Base-by-base conservation (phyloP, 768 basidiomycete species). In the Xerocomus brunneocitrinus region DNA sequence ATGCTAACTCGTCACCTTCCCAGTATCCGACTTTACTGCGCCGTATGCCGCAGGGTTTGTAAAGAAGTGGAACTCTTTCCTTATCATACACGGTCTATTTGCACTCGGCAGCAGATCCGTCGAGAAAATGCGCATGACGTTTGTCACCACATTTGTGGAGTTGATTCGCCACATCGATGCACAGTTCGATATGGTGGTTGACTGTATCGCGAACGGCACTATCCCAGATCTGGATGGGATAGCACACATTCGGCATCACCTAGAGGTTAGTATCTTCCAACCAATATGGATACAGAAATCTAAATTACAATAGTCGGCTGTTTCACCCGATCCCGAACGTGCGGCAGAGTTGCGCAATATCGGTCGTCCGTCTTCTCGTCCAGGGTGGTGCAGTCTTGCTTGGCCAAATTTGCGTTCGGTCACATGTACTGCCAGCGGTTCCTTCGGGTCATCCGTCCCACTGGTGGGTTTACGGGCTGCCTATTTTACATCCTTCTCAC, bases 351-450 rank as follows among this genome's bases (percentile, higher is more conserved):
- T 61, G 22, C 56, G 57, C 28, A n/a, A 6, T 39, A 43, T 61
- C 16, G 59, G 59, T 24, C 55, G 50, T 8, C 51, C 56, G n/a
- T 53, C 55, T 22, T 58, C 55, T 30, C 49, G 25, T 24, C 39
- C 60, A 13, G 52, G 52, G 27, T 62, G 57, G 60, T 59, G 60
- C 36, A 44, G 50, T 19, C 30, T 31, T 7, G 46, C 19, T 32
- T 61, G 60, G 50, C 57, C 60, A 8, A 52, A 50, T 10, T 16
- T 62, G 47, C 45, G 28, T 22, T 59, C 57, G 2, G 40, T 61
- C 38, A 32, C n/a, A 16, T 19, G 28, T 19, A 31, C 39, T 5
- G 39, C 50, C 5, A 62, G 60, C 35, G 60, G 57, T 24, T 35
- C 57, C 12, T 60, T 62, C 8, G 48, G 61, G 10, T 53, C 51